Evolutionary conservation across 2,329 filamentous ascomycete species (phyloP).

Genomic region (Boeremia exigua): DNA sequence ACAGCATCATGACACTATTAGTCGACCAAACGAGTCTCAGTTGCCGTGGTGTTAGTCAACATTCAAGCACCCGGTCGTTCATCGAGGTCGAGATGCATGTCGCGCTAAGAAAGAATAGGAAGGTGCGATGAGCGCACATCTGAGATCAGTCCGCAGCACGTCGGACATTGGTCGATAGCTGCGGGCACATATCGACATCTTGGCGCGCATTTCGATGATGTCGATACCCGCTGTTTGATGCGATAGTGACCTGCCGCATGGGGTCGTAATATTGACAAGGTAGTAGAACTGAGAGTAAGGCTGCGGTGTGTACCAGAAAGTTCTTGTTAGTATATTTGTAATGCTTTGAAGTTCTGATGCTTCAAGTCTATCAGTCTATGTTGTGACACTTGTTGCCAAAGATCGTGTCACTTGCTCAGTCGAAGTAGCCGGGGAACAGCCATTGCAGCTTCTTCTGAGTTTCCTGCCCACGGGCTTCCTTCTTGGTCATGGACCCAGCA

Average conservation of each 20-base stretch:
- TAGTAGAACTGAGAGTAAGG: conserved; percentile 3
- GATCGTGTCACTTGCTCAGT: conserved; percentile 33
- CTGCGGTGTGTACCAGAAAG: neutral
- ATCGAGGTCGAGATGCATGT: conserved; percentile 5
- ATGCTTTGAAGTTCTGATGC: conserved; percentile 11
- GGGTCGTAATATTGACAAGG: conserved; percentile 1
- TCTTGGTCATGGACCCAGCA: conserved; percentile 82
- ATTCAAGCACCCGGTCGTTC: conserved; percentile 5
- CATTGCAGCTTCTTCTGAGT: conserved; percentile 81
- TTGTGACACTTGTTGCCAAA: conserved; percentile 11
- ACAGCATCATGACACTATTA: neutral
- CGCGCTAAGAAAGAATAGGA: conserved; percentile 21
- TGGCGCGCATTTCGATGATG: conserved; percentile 27
- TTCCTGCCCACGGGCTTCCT: conserved; percentile 73
- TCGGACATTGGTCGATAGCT: conserved; percentile 8
- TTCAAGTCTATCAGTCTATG: conserved; percentile 15
- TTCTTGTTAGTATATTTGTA: conserved; percentile 1
- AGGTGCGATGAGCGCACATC: conserved; percentile 21
- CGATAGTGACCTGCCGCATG: conserved; percentile 23
- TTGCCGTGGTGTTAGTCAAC: conserved; percentile 1
- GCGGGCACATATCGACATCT: conserved; percentile 26
- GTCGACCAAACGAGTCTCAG: neutral
- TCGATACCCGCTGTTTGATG: conserved; percentile 10
- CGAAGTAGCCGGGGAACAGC: conserved; percentile 83
- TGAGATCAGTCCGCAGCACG: conserved; percentile 19